Base-by-base conservation (phyloP, 2,329 filamentous ascomycete genomes). In the Talaromyces verruculosus region DNA sequence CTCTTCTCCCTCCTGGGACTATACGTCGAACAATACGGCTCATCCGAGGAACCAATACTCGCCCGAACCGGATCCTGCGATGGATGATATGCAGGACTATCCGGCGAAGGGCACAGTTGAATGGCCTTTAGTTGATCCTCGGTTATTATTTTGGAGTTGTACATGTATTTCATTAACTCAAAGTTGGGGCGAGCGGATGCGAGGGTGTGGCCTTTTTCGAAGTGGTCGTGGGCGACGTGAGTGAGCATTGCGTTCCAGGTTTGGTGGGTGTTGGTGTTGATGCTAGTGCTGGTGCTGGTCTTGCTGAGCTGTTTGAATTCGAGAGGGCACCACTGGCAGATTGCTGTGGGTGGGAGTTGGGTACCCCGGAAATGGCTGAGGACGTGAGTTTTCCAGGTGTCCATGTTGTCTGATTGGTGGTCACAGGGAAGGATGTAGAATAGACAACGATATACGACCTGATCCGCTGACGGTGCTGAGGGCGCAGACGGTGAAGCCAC, bases 391-490 rank as follows among this genome's bases (percentile, higher is more conserved):
- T 78, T 78, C 79, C 80, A 82, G 37, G 76, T 68, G 6, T 75
- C 72, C 33, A 72, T 70, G 47, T 78, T 74, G 51, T 76, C 72
- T 65, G 81, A 81, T 11, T 73, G 74, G 58, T 77, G 72, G 11
- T 78, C 72, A 68, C 80, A 82, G 68, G 80, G 76, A 7, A 82
- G 73, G 64, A 80, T 75, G 66, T 81, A 77, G 72, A 82, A 82
- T n/a, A 82, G 74, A 65, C 80, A 82, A 25, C 70, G 69, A 65
- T 78, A 79, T 17, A 51, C 33, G 0, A 45, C 37, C 65, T 66
- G 47, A 5, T 68, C 69, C 17, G 57, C 61, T 6, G 63, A 25
- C 57, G 25, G 25, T 43, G 15, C 19, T 6, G 39, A 13, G 0
- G 37, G 2, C 13, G 28, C 35, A 47, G 60, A 57, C 5, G 70